Evolutionary conservation across 768 basidiomycete species (phyloP), one percentile per base, ranked within the genome.

Genomic region (Gyrodon lividus): DNA sequence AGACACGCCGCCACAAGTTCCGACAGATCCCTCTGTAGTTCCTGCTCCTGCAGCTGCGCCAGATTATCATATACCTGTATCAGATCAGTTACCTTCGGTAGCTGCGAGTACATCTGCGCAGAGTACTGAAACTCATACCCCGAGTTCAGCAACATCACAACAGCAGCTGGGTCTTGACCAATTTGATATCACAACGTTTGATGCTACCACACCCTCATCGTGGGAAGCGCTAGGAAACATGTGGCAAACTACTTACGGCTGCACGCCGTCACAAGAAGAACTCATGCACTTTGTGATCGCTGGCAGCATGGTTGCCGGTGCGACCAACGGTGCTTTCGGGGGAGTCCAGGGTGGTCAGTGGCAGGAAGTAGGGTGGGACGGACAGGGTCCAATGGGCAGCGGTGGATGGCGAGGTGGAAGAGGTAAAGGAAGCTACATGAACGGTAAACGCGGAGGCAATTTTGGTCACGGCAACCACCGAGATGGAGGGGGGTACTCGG

Each of bases 211-310:
- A 39, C 79, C 91, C 48, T 68, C 79, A 46, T 84, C 87, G 66
- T 94, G 92, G 92, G 83, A 86, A 73, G 78, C 80, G 50, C 79
- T 94, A 52, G 87, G 86, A 66, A 82, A 81, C 64, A 83, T 89
- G 75, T 92, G 87, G 88, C 70, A 77, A 64, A 74, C 76, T 50
- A 84, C 87, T 46, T 70, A 87, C 67, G 86, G 88, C 37, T 77
- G 79, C 60, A 43, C 74, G 58, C 90, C 90, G 24, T 78, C 86
- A 50, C 83, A 85, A 60, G 84, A 89, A 60, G 78, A 91, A 61
- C 78, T 92, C 58, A 83, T 89, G 83, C 78, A 83, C 67, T 87
- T 85, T 64, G 76, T 88, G 55, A 76, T 87, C 75, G 51, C 76
- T 19, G 60, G 66, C 35, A 62, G 47, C 46, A 60, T 66, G 60